phyloP scores from a whole-genome alignment of 2,329 filamentous ascomycete genomes.

The Fusarium sp. region DNA sequence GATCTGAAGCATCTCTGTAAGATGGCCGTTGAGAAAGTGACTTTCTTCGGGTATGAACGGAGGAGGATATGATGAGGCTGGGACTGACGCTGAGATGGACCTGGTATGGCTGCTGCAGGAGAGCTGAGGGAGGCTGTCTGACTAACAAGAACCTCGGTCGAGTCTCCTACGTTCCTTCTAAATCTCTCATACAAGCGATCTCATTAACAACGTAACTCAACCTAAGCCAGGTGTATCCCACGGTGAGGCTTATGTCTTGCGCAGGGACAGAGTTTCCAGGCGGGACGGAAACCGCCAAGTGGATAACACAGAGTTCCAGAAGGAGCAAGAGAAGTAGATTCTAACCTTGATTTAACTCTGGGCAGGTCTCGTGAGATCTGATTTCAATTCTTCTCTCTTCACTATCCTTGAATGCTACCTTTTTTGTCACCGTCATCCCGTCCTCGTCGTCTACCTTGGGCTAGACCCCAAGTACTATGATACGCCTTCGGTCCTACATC shows the following conservation, averaged over 20 bases:
- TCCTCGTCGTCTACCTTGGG: neutral
- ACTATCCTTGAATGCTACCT: neutral
- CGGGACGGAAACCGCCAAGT: slow-evolving; percentile 4
- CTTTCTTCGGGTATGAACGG: neutral
- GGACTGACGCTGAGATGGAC: neutral
- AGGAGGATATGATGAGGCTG: neutral
- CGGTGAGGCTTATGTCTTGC: neutral
- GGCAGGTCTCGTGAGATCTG: neutral
- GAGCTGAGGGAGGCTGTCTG: neutral
- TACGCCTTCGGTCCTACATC: neutral
- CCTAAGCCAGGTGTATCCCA: neutral
- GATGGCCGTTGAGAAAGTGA: neutral
- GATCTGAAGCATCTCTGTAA: neutral
- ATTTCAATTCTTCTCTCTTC: neutral
- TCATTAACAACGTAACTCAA: neutral
- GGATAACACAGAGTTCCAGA: neutral
- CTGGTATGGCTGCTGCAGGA: neutral
- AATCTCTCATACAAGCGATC: neutral
- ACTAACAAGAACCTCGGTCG: neutral
- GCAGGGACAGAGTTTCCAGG: neutral
- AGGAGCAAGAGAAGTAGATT: neutral
- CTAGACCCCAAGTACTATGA: neutral
- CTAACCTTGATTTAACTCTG: neutral
- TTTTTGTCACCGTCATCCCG: neutral
- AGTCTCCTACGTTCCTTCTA: neutral